Evolutionary conservation across 768 basidiomycete genomes (phyloP).

Genomic region (Polyporus arcularius): DNA sequence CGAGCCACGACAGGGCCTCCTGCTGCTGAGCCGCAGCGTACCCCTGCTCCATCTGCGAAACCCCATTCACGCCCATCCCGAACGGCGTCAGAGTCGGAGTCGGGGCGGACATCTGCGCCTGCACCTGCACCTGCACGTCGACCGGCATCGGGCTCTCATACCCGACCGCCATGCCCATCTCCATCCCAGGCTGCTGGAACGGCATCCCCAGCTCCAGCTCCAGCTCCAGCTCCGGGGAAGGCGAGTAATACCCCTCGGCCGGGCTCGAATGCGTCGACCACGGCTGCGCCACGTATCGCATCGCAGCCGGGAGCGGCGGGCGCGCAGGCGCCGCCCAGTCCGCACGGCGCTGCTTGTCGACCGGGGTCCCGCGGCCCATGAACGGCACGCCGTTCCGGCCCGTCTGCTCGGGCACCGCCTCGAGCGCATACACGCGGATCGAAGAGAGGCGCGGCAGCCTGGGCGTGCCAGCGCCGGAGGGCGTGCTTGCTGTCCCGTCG

Average conservation of each 20-base stretch:
- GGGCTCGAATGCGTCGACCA: not conserved
- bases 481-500: not conserved
- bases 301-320: not conserved
- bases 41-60: not conserved
- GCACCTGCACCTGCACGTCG: not conserved
- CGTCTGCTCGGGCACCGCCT: not conserved
- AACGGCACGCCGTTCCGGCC: constrained; percentile 12
- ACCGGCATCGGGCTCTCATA: not conserved
- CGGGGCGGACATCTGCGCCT: not conserved
- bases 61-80: not conserved
- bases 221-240: not conserved
- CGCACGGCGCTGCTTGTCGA: constrained; percentile 14
- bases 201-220: not conserved
- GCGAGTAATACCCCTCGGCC: not conserved
- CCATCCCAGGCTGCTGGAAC: not conserved
- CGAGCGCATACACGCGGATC: constrained; percentile 13
- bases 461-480: not conserved
- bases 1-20: constrained; percentile 9
- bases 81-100: not conserved
- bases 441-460: constrained; percentile 12
- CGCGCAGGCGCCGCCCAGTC: constrained; percentile 16
- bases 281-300: not conserved
- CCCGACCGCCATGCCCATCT: not conserved
- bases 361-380: constrained; percentile 25
- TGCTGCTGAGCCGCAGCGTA: not conserved